Base-by-base conservation (phyloP, 2,329 filamentous ascomycete genomes). In the Clarireedia sp. region DNA sequence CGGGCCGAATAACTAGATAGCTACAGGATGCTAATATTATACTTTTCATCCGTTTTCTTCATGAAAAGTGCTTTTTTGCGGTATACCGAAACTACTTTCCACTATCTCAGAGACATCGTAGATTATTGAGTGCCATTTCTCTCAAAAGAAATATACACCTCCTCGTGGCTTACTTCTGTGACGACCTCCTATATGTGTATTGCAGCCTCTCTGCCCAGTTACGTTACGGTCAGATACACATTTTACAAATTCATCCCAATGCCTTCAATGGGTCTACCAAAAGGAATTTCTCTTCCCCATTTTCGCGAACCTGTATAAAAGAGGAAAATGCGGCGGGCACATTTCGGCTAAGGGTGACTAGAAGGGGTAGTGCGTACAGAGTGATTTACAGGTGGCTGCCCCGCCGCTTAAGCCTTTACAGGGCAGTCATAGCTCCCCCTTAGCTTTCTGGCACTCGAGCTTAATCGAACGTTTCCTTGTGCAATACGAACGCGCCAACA, bases 391-490 rank as follows among this genome's bases (percentile, higher is more conserved):
- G 14, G 36, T 14, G 33, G 9, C 7, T 29, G 17, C 41, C 48
- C 14, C 29, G 26, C 29, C 51, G 38, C 33, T 19, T 54, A 40
- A 36, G 44, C 51, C 36, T 29, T n/a, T 40, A 29, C 40, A 54
- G 29, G 38, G 24, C 17, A 7, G 38, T 29, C 23, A 36, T 9
- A 21, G 37, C 38, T 41, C 10, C 3, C 40, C 40, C 17, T 26
- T n/a, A 40, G 36, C 36, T 10, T 23, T 29, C n/a, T 14, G 23
- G 24, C 14, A 51, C 40, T 26, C 8, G 12, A 44, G n/a, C 23
- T 51, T 29, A 51, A 36, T 19, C 38, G 23, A 54, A 48, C 43
- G 44, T 48, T 54, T 48, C 16, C 33, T 23, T 43, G 17, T 21
- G 7, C 12, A 12, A 33, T 26, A 26, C 24, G 12, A 10, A 33